Base-by-base conservation (phyloP, 2,329 filamentous ascomycete genomes). In the Dactylonectria estremocensis region DNA sequence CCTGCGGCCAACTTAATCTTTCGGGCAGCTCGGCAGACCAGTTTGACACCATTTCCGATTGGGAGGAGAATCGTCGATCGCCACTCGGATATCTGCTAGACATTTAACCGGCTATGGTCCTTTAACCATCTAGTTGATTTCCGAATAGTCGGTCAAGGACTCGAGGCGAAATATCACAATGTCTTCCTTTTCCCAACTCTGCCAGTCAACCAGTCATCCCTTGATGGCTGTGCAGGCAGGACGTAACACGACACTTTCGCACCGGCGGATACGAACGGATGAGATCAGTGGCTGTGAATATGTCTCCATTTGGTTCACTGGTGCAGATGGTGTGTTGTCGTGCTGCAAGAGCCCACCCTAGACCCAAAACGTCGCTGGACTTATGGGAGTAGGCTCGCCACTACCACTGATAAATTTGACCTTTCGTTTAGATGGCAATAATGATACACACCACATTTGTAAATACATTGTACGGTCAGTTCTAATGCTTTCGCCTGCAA, bases 31-130 rank as follows among this genome's bases (percentile, higher is more conserved):
- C 48, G 28, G 49, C 28, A 52, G 31, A 28, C 16, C 13, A 10
- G 50, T 53, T 43, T 53, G 50, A 28, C 28, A 22, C 13, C 50
- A 6, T n/a, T n/a, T 53, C 50, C 31, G 31, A 53, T 35, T 53
- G 50, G 50, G 31, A 18, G 16, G 31, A 16, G 13, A 6, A 18
- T n/a, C 8, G 37, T 14, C 10, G 37, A 40, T 40, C 37, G 11
- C 13, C 37, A 40, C 13, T 16, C 4, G 10, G 40, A 40, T 43
- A n/a, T 18, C 5, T 16, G 16, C 40, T n/a, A n/a, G 40, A 43
- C 40, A 43, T 43, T 43, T 43, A 43, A 43, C 40, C 7, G 40
- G n/a, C 40, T n/a, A 28, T 28, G 4, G 24, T 28, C 24, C 24
- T 28, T 28, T 28, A 28, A 28, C 24, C 14, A 43, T n/a, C 40